Conservation (phyloP, 331 rosid genomes). For the Cydonia oblonga region DNA sequence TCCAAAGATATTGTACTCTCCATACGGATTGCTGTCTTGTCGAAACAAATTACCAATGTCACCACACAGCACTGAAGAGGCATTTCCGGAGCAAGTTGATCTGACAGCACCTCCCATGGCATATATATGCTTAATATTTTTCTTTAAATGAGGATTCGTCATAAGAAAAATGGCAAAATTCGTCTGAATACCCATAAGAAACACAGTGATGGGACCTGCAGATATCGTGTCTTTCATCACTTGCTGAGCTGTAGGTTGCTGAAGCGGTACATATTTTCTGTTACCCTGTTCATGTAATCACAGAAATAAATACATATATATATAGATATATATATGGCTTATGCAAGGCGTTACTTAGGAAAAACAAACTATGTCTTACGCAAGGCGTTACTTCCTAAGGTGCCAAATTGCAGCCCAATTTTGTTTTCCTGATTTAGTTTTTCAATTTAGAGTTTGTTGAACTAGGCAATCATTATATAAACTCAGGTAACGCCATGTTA, state of each 20-base stretch:
- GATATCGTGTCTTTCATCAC: conserved; percentile 9
- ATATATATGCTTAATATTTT: conserved; percentile 17
- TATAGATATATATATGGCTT: not conserved
- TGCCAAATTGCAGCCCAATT: too few species aligned
- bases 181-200: conserved; percentile 14
- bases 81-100: not conserved
- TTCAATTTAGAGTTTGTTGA: too few species aligned
- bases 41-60: conserved; percentile 1
- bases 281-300: not conserved
- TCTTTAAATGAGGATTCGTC: conserved; percentile 8
- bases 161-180: conserved; percentile 12
- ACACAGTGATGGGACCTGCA: conserved; percentile 4
- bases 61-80: not conserved
- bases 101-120: conserved; percentile 8
- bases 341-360: too few species aligned
- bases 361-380: too few species aligned
- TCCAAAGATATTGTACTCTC: conserved; percentile 12
- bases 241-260: conserved; percentile 10
- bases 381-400: too few species aligned
- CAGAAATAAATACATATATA: not conserved
- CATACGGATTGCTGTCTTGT: conserved; percentile 2
- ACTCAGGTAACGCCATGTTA: too few species aligned
- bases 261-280: conserved; percentile 6
- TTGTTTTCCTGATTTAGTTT: too few species aligned
- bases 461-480: too few species aligned